Percentiles rank a stretch among this genome's conserved stretches.
phyloP scores from a whole-genome alignment of 164 flowering plant species.

The Vitis labrusca region DNA sequence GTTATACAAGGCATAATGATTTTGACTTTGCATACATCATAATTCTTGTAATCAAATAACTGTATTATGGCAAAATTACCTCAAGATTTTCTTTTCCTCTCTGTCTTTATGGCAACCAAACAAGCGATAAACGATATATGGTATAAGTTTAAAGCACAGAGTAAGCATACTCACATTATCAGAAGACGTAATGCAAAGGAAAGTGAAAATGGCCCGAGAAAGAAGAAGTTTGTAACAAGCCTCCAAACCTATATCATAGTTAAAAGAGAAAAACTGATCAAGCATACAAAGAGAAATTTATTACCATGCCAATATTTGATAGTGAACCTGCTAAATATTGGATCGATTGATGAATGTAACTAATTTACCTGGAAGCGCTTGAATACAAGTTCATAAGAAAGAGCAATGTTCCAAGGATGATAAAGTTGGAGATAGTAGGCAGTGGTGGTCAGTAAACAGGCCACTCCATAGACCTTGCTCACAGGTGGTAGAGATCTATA shows the following conservation, averaged over 20 bases:
- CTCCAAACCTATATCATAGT: conserved; percentile 51
- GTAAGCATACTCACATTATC: conserved; percentile 37
- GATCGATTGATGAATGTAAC: not conserved
- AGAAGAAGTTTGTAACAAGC: conserved; percentile 57
- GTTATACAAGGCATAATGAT: too few relatives aligned
- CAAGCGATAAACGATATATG: not conserved
- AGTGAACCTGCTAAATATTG: not conserved
- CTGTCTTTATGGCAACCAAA: not conserved
- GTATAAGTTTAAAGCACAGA: not conserved
- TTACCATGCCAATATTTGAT: too few relatives aligned
- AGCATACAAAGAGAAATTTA: too few relatives aligned
- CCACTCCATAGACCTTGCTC: conserved; percentile 48
- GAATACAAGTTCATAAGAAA: conserved; percentile 30
- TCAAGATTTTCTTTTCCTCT: too few relatives aligned
- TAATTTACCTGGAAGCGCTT: conserved; percentile 40
- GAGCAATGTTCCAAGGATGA: conserved; percentile 6
- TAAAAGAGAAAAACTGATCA: not conserved
- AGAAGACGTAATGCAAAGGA: conserved; percentile 43
- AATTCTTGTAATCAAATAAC: too few relatives aligned
- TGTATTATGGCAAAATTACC: too few relatives aligned
- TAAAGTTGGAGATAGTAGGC: conserved; percentile 37
- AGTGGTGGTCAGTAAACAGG: conserved; percentile 46
- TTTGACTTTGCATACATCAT: too few relatives aligned
- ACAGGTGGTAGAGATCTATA: conserved; percentile 58
- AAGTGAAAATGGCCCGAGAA: conserved; percentile 47